Evolutionary conservation across 2,329 filamentous ascomycete species (phyloP).

Genomic region (Eutypella sp.): DNA sequence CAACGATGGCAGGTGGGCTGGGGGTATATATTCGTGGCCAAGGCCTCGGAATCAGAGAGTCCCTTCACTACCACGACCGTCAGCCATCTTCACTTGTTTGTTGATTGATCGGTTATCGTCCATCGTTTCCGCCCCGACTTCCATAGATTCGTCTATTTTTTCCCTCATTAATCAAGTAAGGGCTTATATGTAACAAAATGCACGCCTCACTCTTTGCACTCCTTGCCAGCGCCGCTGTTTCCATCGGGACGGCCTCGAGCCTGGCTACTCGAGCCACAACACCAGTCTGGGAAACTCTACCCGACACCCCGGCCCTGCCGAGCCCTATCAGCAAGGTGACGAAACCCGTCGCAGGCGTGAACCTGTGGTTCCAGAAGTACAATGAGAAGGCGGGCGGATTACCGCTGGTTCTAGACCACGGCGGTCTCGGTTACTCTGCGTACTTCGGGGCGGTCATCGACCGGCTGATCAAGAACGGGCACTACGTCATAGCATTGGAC

Average conservation of each 20-base stretch:
- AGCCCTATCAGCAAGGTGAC: slow-evolving; percentile 25
- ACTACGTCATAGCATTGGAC: slow-evolving; percentile 36
- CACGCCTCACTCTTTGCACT: background rate
- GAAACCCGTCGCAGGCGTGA: slow-evolving; percentile 30
- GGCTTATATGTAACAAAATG: background rate
- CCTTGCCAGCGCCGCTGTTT: background rate
- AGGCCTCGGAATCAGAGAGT: too few relatives aligned
- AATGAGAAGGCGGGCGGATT: slow-evolving; percentile 27
- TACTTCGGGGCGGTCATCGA: slow-evolving; percentile 35
- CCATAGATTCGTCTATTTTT: background rate
- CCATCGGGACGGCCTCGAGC: background rate
- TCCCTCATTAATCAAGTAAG: background rate
- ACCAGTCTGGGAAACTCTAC: slow-evolving; percentile 30
- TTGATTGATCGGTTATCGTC: too few relatives aligned
- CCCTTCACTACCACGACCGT: too few relatives aligned
- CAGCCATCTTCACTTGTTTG: too few relatives aligned
- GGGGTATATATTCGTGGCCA: too few relatives aligned
- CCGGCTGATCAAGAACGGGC: slow-evolving; percentile 24
- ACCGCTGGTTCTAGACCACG: slow-evolving; percentile 35
- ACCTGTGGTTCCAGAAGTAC: slow-evolving; percentile 38
- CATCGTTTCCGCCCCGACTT: background rate
- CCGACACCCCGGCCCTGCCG: slow-evolving; percentile 32
- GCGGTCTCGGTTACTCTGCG: slow-evolving; percentile 36
- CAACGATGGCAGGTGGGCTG: too few relatives aligned
- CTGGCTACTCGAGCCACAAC: slow-evolving; percentile 2